Evolutionary conservation across 1,139 yeast genomes (phyloP), one percentile per base, ranked within the genome.

Genomic region (Lodderomyces jiufengensis): DNA sequence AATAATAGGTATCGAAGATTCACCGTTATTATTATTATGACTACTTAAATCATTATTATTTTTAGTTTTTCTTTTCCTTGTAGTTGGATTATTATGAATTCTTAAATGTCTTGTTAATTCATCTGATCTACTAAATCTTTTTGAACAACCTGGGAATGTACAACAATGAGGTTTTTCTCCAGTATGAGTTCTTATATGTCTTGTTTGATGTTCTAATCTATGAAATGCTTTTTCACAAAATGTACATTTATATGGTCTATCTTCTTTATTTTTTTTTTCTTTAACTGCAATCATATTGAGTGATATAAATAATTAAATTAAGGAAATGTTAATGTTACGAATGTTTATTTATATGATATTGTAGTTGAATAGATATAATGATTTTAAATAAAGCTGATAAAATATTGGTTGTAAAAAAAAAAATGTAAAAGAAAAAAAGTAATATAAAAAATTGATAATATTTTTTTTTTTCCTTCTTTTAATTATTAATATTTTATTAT

Each of bases 161-260:
- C 94, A 84, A 18, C 73, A 76, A 54, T 82, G 86, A 9, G 92
- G 92, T 47, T 84, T 79, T 52, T 80, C 84, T 18, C 85, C 85
- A 1, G 85, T 79, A 50, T 79, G 84, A 27, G 82, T 78, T 41
- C 84, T 62, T 51, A 79, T 80, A 51, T 82, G 90, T 47, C 88
- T 71, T 7, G 86, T 77, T 51, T 80, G 81, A 53, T 81, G 84
- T 51, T 78, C 84, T 36, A 78, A 54, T 44, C 84, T 61, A 50
- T 78, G 83, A 52, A 82, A 72, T 32, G 83, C 78, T 57, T 80
- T 70, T 48, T 67, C 64, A 63, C 86, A 79, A 50, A 78, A 59
- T 30, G 78, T 73, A 53, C 84, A 78, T 38, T 71, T 68, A 54
- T 76, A 78, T 4, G 84, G 84, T 39, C 75, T 54, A 20, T 45